Base-by-base conservation (phyloP, 2,329 filamentous ascomycete species). In the Epichloe hybrida region DNA sequence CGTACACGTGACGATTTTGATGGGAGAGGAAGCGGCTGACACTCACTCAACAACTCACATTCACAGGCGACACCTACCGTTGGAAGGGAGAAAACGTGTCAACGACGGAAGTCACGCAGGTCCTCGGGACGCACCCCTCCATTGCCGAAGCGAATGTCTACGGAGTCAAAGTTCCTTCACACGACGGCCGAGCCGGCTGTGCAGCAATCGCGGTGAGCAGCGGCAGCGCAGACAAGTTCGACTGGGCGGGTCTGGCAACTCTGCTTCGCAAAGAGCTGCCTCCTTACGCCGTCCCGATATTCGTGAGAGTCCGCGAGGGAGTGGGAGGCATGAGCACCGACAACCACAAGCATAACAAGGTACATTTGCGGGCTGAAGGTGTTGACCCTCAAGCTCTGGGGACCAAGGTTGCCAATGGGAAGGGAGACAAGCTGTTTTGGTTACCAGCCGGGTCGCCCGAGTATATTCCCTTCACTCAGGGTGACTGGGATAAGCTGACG, bases 51-150 rank as follows among this genome's bases (percentile, higher is more conserved):
- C 27, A 17, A 0, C 27, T 31, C 27, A 9, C 27, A 9, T 31
- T 9, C 27, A 31, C 39, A 46, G 37, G 38, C 17, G 84, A 88
- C 62, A 88, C 84, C 0, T 88, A 83, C 65, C 74, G 84, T 35
- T 87, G 84, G 84, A 87, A 86, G 64, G 77, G 77, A 49, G 80
- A 84, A 64, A 84, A 84, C 56, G 79, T 84, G 40, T 80, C 76
- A 11, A 84, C 80, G 40, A 69, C 80, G 11, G 83, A 87, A 64
- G 83, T 87, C 1, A 73, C 80, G 2, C 79, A 84, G 57, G 72
- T 79, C 0, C 64, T 88, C 1, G 80, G 81, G 5, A 66, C 69
- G 31, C 80, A 75, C 57, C 74, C 79, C 0, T 76, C 76, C 1
- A 68, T 85, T 13, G 64, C 73, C 21, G 83, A 86, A 62, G 81